Base-by-base conservation (phyloP, 306 rosid species). In the Trichosanthes cucumerina region DNA sequence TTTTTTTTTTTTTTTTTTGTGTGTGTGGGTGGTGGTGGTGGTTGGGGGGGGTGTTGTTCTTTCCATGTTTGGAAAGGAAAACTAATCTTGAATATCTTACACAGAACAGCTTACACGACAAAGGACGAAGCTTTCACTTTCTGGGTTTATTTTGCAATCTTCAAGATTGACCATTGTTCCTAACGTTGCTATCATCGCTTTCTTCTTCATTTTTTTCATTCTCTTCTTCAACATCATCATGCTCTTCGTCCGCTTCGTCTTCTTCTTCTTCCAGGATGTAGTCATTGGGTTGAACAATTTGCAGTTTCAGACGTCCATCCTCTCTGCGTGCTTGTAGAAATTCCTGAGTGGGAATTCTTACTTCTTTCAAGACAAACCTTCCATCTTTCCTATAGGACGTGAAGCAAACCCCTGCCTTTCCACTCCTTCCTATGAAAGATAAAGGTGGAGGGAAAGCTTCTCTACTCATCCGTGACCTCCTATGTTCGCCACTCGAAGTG, bases 371-470 rank as follows among this genome's bases (percentile, higher is more conserved):
- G 28, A 93, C 88, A 81, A 93, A 90, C 80, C 96, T 91, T 6
- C 93, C 98, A 81, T 91, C 82, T 5, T 88, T 70, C 76, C 93
- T 89, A 24, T 84, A 93, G 38, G 91, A 86, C 76, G 52, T 83
- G 84, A 91, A 93, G 62, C 83, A 86, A 80, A 93, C 96, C 80
- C 86, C 66, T 63, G 91, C 89, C 84, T 89, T 90, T 58, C 97
- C 93, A 62, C 75, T 86, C 84, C 77, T 84, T 73, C 97, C 90
- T 80, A 93, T 85, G 81, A 89, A 80, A 19, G 98, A 89, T 36
- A 93, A 86, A 0, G 98, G 97, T 19, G 98, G 98, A 84, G 98
- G 98, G 78, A 88, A 91, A 59, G 53, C 23, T 81, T 87, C 70
- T 81, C 84, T 73, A 83, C 83, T 80, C 85, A 70, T 83, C 80